Percentiles rank a stretch among this genome's conserved stretches.
These are phyloP conservation scores for Linnemannia hyalina DNA, from an alignment of 192 early-diverging fungal species.

Conservation along the genomic window DNA sequence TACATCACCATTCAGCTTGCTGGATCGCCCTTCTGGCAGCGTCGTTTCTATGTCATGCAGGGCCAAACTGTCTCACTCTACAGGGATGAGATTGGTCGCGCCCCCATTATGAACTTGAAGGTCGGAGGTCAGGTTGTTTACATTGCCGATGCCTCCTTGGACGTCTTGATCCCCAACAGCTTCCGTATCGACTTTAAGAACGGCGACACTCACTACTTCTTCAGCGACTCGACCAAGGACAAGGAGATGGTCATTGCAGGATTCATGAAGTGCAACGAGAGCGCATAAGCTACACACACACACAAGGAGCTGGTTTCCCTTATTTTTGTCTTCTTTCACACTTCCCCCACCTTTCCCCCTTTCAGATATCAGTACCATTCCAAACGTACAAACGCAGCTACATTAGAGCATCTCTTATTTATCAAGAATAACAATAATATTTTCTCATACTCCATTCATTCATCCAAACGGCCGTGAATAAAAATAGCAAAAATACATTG, in stretches of 20 bases:
- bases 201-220: constrained; percentile 64
- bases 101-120: constrained; percentile 57
- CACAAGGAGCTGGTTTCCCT: background rate
- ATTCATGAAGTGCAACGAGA: constrained; percentile 62
- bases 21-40: constrained; percentile 68
- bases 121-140: constrained; percentile 55
- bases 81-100: constrained; percentile 60
- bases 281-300: constrained; percentile 5
- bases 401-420: constrained; percentile 10
- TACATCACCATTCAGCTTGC: constrained; percentile 63
- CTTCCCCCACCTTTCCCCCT: background rate
- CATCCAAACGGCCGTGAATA: no score
- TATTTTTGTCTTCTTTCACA: background rate
- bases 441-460: no score
- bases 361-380: background rate
- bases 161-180: constrained; percentile 66
- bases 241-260: constrained; percentile 59
- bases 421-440: constrained; percentile 6
- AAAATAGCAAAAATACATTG: no score
- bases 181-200: constrained; percentile 61
- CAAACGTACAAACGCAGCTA: constrained; percentile 7
- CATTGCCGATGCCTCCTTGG: constrained; percentile 60
- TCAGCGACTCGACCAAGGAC: constrained; percentile 58
- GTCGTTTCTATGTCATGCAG: constrained; percentile 71
- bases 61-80: constrained; percentile 62